A percentile compares a stretch with the other conserved stretches of the same genome.
phyloP scores from a whole-genome alignment of 176 grass and related monocot species.

The Aegilops umbellulata region DNA sequence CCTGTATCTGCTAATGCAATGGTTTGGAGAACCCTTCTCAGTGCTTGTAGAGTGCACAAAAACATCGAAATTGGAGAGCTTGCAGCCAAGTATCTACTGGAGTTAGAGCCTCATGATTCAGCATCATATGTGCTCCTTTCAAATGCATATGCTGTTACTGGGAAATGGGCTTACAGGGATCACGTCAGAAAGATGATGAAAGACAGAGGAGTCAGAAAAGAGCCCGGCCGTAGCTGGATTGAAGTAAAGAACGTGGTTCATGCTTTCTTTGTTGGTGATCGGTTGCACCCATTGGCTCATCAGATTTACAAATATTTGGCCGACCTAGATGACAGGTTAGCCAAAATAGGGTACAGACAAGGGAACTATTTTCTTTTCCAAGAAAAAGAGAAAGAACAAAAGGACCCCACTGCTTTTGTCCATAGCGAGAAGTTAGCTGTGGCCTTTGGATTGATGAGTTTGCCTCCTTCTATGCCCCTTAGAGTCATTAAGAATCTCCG shows the following conservation, averaged over 20 bases:
- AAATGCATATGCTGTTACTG: conserved; percentile 69
- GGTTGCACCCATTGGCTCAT: conserved; percentile 44
- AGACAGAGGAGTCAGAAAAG: conserved; percentile 64
- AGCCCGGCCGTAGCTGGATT: conserved; percentile 59
- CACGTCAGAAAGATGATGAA: conserved; percentile 78
- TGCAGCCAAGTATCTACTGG: conserved; percentile 62
- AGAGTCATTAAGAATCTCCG: conserved; percentile 72
- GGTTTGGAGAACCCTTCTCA: conserved; percentile 70
- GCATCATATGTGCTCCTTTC: conserved; percentile 68
- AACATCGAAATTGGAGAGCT: conserved; percentile 63
- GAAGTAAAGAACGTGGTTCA: conserved; percentile 60
- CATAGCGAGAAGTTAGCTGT: conserved; percentile 77
- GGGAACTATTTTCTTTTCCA: conserved; percentile 53
- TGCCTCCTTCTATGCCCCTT: conserved; percentile 49
- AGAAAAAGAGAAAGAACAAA: conserved; percentile 59
- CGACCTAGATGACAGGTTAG: conserved; percentile 43
- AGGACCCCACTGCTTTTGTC: conserved; percentile 35
- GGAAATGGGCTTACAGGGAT: conserved; percentile 64
- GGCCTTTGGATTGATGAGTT: conserved; percentile 50
- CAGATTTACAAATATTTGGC: conserved; percentile 52
- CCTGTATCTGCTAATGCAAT: conserved; percentile 58
- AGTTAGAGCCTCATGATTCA: conserved; percentile 62
- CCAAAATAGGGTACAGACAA: conserved; percentile 59
- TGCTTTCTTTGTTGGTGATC: conserved; percentile 72
- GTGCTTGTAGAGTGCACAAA: conserved; percentile 60